Evolutionary conservation across 2,329 filamentous ascomycete species (phyloP).

Genomic region (Aspergillus ochraceoroseus): DNA sequence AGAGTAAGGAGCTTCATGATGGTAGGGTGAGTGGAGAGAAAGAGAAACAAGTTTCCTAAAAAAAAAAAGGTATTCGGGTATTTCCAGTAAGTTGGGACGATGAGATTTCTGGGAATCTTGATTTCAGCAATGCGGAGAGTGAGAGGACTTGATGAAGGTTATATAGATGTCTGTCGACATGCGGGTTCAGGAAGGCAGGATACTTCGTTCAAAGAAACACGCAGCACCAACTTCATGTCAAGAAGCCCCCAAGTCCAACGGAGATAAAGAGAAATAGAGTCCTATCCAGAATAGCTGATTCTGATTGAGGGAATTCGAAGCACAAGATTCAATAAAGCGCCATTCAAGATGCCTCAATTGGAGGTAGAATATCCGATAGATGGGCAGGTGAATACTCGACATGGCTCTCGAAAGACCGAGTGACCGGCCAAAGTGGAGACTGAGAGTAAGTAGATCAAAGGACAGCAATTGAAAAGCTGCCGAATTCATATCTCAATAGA

Average conservation of each 20-base stretch:
- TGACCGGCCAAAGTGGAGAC: too few species aligned
- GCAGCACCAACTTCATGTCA: conserved; percentile 11
- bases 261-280: not conserved
- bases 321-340: conserved; percentile 1
- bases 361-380: too few species aligned
- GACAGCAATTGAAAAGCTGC: too few species aligned
- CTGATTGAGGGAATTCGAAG: not conserved
- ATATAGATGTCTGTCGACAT: too few species aligned
- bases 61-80: not conserved
- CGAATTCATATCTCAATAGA: conserved; percentile 8
- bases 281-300: conserved; percentile 8
- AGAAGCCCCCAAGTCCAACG: too few species aligned
- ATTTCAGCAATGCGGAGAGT: too few species aligned
- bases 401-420: too few species aligned
- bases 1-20: conserved; percentile 49
- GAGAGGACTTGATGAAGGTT: too few species aligned
- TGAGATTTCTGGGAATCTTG: too few species aligned
- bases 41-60: not conserved
- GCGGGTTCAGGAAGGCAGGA: not conserved
- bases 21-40: conserved; percentile 15
- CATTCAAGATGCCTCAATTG: not conserved
- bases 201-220: conserved; percentile 1
- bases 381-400: too few species aligned
- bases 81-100: too few species aligned
- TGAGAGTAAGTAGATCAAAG: too few species aligned